Evolutionary conservation across 345 rosid genomes (phyloP), one percentile per base, ranked within the genome.

Genomic region (Rhodamnia argentea): DNA sequence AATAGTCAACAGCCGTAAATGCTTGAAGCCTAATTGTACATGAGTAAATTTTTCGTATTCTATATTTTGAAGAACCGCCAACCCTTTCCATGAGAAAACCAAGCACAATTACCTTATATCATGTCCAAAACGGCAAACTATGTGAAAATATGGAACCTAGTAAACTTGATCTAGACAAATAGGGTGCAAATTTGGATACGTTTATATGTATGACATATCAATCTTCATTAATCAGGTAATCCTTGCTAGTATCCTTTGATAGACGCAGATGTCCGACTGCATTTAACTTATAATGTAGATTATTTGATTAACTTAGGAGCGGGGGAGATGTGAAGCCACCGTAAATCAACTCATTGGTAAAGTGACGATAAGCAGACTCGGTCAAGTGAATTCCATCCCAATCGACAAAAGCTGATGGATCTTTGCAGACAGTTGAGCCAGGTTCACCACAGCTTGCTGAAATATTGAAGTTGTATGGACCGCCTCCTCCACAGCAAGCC

Each of bases 381-480:
- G 98, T 94, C n/a, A 93, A 88, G 90, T 94, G 96, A 59, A 94
- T 87, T 15, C 95, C 96, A 50, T 95, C 96, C 96, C 98, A 95
- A 78, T 90, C 92, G 24, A 91, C 89, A 40, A 87, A 89, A 26
- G 85, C 76, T 1, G 91, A 89, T 22, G 95, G 96, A 85, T 92
- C 75, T 76, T 84, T 2, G 40, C 95, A 95, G 10, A 91, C 87
- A 44, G 37, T 88, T 22, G 98, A 92, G 42, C 95, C 95, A 0
- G 42, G 76, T 83, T 89, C 89, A 10, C 96, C 95, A 14, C 98
- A 94, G 26, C 87, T 83, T 18, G 92, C 93, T 5, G 91, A 88
- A 27, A 81, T 83, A 50, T 93, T 90, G 88, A 88, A 93, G 62
- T 95, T 92, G 87, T 92, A 91, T 2, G 93, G 93, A 13, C 98